Conservation (phyloP, 2,329 filamentous ascomycete genomes). For the Aspergillus sp. region DNA sequence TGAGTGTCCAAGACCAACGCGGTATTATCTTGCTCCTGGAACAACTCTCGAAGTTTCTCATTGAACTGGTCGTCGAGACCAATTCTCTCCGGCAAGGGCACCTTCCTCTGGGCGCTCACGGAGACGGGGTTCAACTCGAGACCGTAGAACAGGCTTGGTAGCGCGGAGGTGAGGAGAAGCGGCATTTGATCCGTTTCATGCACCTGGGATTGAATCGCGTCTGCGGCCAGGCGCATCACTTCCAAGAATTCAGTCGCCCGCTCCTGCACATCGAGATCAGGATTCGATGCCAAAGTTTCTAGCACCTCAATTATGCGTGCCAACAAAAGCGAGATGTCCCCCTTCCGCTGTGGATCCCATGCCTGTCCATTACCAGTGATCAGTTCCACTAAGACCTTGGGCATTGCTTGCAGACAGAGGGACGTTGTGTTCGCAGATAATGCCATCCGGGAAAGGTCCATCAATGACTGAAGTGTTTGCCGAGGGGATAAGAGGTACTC, state of each 20-base stretch:
- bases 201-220: slow-evolving; percentile 56
- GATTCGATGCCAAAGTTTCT: slow-evolving; percentile 76
- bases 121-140: slow-evolving; percentile 93
- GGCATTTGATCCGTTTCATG: slow-evolving; percentile 60
- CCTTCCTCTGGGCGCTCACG: slow-evolving; percentile 75
- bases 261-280: slow-evolving; percentile 91
- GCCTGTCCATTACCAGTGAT: slow-evolving; percentile 58
- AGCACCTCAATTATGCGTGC: slow-evolving; percentile 78
- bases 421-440: slow-evolving; percentile 67
- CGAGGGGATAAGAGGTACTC: slow-evolving; percentile 68
- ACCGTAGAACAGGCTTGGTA: slow-evolving; percentile 82
- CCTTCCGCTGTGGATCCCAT: slow-evolving; percentile 74
- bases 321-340: slow-evolving; percentile 72
- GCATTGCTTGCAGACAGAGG: slow-evolving; percentile 76
- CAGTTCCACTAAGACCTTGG: slow-evolving; percentile 78
- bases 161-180: slow-evolving; percentile 81
- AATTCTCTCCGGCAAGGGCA: slow-evolving; percentile 72
- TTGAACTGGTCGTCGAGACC: slow-evolving; percentile 84
- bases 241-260: slow-evolving; percentile 90
- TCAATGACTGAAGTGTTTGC: slow-evolving; percentile 68
- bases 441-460: slow-evolving; percentile 63
- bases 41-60: slow-evolving; percentile 64
- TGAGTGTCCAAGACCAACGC: slow-evolving; percentile 51
- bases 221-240: slow-evolving; percentile 79
- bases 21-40: slow-evolving; percentile 57